Conservation (phyloP, 192 early-diverging fungal genomes). For the Blastocladiella britannica region DNA sequence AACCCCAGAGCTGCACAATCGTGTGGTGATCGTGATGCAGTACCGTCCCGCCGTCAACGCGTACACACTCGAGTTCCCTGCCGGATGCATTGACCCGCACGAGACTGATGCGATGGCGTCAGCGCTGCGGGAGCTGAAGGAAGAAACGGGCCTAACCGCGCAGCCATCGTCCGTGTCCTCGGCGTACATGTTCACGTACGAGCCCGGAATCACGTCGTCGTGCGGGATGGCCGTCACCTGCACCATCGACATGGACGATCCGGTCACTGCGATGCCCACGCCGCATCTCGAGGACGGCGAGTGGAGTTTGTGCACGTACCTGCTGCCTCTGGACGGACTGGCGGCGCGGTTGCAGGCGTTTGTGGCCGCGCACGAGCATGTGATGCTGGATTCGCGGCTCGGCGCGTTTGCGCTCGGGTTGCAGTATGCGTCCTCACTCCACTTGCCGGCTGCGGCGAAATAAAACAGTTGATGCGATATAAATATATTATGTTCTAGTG, state of each 20-base stretch:
- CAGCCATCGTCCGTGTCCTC: background rate
- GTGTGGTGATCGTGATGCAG: constrained; percentile 6
- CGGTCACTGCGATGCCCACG: constrained; percentile 1
- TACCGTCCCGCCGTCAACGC: constrained; percentile 7
- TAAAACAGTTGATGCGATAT: no score
- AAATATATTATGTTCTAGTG: no score
- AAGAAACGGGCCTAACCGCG: constrained; percentile 9
- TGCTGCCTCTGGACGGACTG: constrained; percentile 4
- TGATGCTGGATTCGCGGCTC: background rate
- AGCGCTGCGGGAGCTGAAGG: constrained; percentile 9
- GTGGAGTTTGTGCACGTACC: constrained; percentile 8
- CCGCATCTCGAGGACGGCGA: constrained; percentile 7
- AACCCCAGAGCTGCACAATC: background rate
- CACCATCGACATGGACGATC: constrained; percentile 4
- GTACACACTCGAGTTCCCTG: constrained; percentile 13
- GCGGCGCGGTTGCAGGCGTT: constrained; percentile 1
- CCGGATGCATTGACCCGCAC: background rate
- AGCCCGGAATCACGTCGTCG: constrained; percentile 11
- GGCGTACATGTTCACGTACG: constrained; percentile 9
- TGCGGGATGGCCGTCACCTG: constrained; percentile 6
- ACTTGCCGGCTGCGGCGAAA: no score
- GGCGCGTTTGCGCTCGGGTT: background rate
- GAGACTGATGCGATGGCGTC: background rate
- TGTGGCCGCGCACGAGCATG: background rate
- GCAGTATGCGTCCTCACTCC: background rate